phyloP scores from a whole-genome alignment of 176 grass and related monocot genomes.

The Bolboschoenus planiculmis region DNA sequence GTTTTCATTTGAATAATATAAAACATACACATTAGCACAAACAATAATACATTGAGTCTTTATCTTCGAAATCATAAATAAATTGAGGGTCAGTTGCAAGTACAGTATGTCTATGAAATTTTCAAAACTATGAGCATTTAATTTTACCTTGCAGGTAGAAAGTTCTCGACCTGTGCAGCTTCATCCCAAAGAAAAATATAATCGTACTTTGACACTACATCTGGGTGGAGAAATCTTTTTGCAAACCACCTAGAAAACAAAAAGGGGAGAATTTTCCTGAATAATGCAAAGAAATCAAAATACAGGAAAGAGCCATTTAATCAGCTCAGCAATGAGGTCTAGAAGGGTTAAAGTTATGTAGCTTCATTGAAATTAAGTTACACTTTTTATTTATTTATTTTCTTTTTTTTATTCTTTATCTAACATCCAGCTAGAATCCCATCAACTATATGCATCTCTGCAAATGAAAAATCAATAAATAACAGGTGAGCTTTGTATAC shows the following conservation, averaged over 20 bases:
- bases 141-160: slow-evolving; percentile 60
- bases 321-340: neutral
- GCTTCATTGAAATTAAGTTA: neutral
- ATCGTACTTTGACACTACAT: slow-evolving; percentile 64
- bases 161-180: slow-evolving; percentile 73
- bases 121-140: neutral
- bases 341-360: neutral
- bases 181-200: slow-evolving; percentile 97
- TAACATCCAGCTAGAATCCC: neutral
- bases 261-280: neutral
- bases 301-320: neutral
- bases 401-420: neutral
- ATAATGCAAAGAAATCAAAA: neutral
- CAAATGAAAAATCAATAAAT: neutral
- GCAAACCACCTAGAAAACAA: slow-evolving; percentile 75
- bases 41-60: neutral
- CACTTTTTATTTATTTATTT: neutral
- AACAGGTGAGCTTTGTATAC: neutral
- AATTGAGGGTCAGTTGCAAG: neutral
- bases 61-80: neutral
- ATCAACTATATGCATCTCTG: neutral
- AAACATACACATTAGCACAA: neutral
- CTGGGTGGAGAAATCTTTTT: slow-evolving; percentile 89
- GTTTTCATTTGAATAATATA: neutral
- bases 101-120: neutral